Evolutionary conservation across 192 early-diverging fungal species (phyloP).

Genomic region (Rhizoclosmatium globosum): DNA sequence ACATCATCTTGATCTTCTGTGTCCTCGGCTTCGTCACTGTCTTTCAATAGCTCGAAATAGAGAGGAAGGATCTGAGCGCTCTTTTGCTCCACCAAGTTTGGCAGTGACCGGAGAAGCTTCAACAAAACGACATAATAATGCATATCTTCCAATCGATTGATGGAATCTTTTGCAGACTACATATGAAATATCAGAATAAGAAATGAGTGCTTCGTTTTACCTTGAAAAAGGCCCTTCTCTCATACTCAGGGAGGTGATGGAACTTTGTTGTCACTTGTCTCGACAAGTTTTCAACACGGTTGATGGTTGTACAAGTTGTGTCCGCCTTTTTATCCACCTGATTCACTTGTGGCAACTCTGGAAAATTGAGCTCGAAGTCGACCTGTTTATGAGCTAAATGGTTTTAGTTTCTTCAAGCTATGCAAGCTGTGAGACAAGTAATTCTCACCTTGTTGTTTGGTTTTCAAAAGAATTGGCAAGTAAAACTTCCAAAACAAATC

Average conservation of each 20-base stretch:
- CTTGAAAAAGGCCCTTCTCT: constrained; percentile 30
- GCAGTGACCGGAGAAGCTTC: constrained; percentile 41
- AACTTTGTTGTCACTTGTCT: background rate
- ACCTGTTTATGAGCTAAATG: constrained; percentile 5
- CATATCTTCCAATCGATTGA: constrained; percentile 40
- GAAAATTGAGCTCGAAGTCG: constrained; percentile 27
- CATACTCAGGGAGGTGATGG: constrained; percentile 16
- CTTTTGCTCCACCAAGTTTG: constrained; percentile 49
- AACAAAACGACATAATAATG: constrained; percentile 47
- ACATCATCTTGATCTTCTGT: constrained; percentile 58
- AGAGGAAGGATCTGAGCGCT: constrained; percentile 50
- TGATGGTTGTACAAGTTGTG: constrained; percentile 21
- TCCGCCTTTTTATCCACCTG: constrained; percentile 14
- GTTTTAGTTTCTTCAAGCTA: background rate
- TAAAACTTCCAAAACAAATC: constrained; percentile 39
- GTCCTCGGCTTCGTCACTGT: constrained; percentile 3
- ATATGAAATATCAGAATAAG: constrained; percentile 2
- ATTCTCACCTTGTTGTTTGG: constrained; percentile 31
- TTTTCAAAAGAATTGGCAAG: constrained; percentile 16
- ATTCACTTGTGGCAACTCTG: background rate
- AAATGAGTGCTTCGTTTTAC: background rate
- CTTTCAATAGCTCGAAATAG: constrained; percentile 48
- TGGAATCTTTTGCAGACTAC: background rate
- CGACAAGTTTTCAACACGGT: constrained; percentile 12
- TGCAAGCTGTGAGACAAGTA: background rate